A percentile compares a stretch with the other conserved stretches of the same genome.
Conservation (phyloP, 2,329 filamentous ascomycete species). For the Hypoxylon sp. region DNA sequence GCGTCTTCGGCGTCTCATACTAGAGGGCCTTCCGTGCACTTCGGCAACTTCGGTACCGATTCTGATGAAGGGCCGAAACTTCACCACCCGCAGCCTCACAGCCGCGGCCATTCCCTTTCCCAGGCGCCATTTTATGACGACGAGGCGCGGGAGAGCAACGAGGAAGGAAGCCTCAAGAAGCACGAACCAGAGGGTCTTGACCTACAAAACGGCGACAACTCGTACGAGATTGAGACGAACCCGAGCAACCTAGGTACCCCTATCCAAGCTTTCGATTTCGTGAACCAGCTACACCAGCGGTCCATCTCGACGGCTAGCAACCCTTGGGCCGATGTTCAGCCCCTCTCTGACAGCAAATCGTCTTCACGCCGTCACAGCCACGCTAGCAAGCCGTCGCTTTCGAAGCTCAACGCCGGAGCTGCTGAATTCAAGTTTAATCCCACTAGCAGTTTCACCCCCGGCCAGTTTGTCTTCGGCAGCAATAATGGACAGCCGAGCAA, state of each 20-base stretch:
- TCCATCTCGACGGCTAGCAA: constrained; percentile 66
- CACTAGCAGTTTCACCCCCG: constrained; percentile 58
- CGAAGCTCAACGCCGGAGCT: constrained; percentile 87
- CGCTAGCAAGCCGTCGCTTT: constrained; percentile 72
- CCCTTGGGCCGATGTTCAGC: constrained; percentile 65
- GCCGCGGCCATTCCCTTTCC: constrained; percentile 74
- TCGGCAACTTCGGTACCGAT: constrained; percentile 61
- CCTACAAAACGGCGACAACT: constrained; percentile 56
- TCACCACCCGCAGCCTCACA: constrained; percentile 78
- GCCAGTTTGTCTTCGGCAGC: constrained; percentile 59
- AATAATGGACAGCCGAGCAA: constrained; percentile 43
- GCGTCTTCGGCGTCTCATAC: constrained; percentile 46
- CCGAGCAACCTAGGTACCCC: constrained; percentile 76
- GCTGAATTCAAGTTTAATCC: constrained; percentile 86
- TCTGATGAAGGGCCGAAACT: constrained; percentile 64
- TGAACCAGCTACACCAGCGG: constrained; percentile 59
- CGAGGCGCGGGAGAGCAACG: constrained; percentile 51
- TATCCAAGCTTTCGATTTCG: constrained; percentile 58
- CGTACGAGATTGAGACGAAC: constrained; percentile 75
- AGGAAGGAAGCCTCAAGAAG: constrained; percentile 49
- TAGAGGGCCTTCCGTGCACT: constrained; percentile 57
- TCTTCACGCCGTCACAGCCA: constrained; percentile 61
- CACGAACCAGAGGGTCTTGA: constrained; percentile 52
- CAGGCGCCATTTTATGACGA: constrained; percentile 70
- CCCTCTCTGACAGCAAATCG: constrained; percentile 49